Evolutionary conservation across 805 yeast species (phyloP).

Genomic region (Myxozyma neotropica): DNA sequence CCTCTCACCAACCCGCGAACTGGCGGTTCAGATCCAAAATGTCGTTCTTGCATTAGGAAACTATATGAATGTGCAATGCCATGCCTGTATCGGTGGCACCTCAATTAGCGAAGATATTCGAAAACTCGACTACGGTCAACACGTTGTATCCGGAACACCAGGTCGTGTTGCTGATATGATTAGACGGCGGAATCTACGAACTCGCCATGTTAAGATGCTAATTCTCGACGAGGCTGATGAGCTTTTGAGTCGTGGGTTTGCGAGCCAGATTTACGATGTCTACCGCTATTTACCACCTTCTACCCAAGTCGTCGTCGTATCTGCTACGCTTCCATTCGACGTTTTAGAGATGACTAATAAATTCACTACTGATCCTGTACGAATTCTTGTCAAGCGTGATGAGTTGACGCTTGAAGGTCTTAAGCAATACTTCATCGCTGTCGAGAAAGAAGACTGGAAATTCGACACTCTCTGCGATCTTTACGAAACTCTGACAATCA

Average conservation of each 20-base stretch:
- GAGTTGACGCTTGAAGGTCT: slow-evolving; percentile 93
- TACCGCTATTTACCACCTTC: slow-evolving; percentile 84
- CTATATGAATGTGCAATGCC: slow-evolving; percentile 87
- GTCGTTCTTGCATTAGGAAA: slow-evolving; percentile 88
- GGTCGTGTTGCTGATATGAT: slow-evolving; percentile 98
- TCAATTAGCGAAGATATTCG: slow-evolving; percentile 83
- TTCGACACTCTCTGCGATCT: slow-evolving; percentile 92
- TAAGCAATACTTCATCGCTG: slow-evolving; percentile 86
- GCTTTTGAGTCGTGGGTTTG: slow-evolving; percentile 89
- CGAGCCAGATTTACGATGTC: slow-evolving; percentile 92
- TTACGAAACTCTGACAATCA: slow-evolving; percentile 91
- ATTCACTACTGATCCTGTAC: slow-evolving; percentile 93
- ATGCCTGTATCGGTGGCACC: slow-evolving; percentile 98
- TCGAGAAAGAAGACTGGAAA: slow-evolving; percentile 91
- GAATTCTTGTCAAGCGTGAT: slow-evolving; percentile 91
- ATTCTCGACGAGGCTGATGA: slow-evolving; percentile 98
- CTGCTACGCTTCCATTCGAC: slow-evolving; percentile 93
- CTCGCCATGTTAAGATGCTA: slow-evolving; percentile 87
- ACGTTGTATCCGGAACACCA: slow-evolving; percentile 96
- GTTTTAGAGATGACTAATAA: slow-evolving; percentile 88
- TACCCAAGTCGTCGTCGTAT: slow-evolving; percentile 90
- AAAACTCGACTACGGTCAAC: slow-evolving; percentile 82
- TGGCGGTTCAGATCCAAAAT: slow-evolving; percentile 93
- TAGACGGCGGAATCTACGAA: slow-evolving; percentile 79
- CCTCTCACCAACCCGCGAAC: slow-evolving; percentile 95